These are phyloP conservation scores for Macrophomina phaseolina DNA, from an alignment of 2,329 filamentous ascomycete genomes.

Conservation along the genomic window DNA sequence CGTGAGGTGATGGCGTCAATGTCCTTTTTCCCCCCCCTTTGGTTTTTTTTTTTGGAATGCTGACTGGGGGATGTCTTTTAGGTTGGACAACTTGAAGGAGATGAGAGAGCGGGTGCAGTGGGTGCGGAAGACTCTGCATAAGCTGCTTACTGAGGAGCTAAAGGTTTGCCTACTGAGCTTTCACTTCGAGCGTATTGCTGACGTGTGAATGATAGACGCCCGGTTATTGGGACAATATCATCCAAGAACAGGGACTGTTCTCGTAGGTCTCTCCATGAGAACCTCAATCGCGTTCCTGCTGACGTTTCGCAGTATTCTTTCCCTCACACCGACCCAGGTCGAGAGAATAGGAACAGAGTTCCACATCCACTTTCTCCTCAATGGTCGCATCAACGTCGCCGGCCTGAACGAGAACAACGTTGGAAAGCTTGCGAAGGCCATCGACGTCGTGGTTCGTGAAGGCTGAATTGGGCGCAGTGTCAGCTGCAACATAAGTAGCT, in stretches of 20 bases:
- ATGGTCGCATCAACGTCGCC: constrained; percentile 37
- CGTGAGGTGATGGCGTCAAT: no score
- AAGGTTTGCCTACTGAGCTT: constrained; percentile 27
- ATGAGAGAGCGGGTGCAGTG: constrained; percentile 32
- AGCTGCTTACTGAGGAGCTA: constrained; percentile 28
- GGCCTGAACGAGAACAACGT: constrained; percentile 34
- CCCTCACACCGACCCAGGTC: constrained; percentile 31
- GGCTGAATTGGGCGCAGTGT: constrained; percentile 31
- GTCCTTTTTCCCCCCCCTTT: no score
- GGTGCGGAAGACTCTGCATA: constrained; percentile 28
- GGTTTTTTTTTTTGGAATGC: not conserved
- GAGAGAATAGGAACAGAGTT: constrained; percentile 30
- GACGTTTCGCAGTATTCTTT: constrained; percentile 26
- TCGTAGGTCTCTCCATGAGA: constrained; percentile 26
- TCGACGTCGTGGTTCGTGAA: constrained; percentile 31
- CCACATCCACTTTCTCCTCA: constrained; percentile 36
- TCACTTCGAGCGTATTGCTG: not conserved
- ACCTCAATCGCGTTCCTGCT: not conserved
- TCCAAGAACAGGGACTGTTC: constrained; percentile 34
- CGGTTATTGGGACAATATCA: constrained; percentile 33
- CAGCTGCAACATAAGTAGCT: no score
- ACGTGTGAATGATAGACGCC: constrained; percentile 29
- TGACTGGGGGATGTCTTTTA: not conserved
- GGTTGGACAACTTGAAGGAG: constrained; percentile 28
- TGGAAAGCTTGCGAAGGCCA: constrained; percentile 32